Base-by-base conservation (phyloP, 2,329 filamentous ascomycete species). In the Penicillium sp. region DNA sequence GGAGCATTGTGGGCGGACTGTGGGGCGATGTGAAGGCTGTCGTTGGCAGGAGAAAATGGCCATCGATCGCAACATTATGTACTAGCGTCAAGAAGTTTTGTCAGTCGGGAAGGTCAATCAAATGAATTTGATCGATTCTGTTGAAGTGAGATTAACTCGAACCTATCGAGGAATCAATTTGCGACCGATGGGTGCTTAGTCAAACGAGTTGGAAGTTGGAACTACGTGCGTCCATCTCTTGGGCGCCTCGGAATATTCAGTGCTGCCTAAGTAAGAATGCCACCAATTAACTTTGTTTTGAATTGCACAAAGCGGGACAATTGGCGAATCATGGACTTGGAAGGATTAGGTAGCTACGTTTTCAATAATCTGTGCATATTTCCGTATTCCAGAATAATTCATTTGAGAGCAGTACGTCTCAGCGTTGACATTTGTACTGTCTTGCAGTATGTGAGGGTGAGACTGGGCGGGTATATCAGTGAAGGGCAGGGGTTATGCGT, bases 1-100 rank as follows among this genome's bases (percentile, higher is more conserved):
- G 61, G 54, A 57, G 68, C 15, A 73, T 75, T 48, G 53, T 50
- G 20, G 58, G 41, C 1, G 70, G 69, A 1, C 14, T 68, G 28
- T 63, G 62, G 60, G 39, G 47, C 57, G 66, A 68, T 51, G 38
- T 63, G 12, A 53, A 54, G 48, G 57, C 58, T 12, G 31, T 62
- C n/a, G 43, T 59, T 39, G 47, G 31, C 49, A 49, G 34, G n/a
- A 41, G 41, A 48, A 25, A 20, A 43, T n/a, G 7, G 42, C 41
- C 37, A 35, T 39, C 12, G 22, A 20, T 25, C 28, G 20, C 49
- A 12, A 39, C 22, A 22, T 22, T 22, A 3, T 22, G 12, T 31
- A 8, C 17, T 35, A 20, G 43, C 43, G 14, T 51, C 35, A 52
- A 28, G 35, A 38, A 50, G 25, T 31, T 47, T n/a, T 8, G 14